Evolutionary conservation across 176 grass and related monocot species (phyloP), one percentile per base, ranked within the genome.

Genomic region (Carex myosuroides): DNA sequence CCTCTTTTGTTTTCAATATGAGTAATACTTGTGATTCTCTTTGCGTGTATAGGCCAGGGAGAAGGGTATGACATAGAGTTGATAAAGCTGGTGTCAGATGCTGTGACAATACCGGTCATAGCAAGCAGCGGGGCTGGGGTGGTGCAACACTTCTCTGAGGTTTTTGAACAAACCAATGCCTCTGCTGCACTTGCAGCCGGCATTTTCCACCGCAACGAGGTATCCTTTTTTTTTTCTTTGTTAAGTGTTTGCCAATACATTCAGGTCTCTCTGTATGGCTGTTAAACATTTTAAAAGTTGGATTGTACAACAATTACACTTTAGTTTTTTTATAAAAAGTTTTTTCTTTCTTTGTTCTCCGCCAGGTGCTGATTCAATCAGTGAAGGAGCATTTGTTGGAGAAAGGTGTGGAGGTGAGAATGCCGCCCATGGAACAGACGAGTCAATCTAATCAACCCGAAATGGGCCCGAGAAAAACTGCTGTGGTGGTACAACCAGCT

Each of bases 151-250:
- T 95, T 99, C 79, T 88, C 91, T 18, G 88, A 99, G 79, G 90
- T 99, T 16, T 99, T 99, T 81, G 67, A 93, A 26, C 90, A 94
- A 91, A 99, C 96, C 67, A 92, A 89, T 84, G 95, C 95, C 29
- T 95, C 95, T 79, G 91, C 95, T 87, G 95, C 95, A 4, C 95
- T 98, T 89, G 96, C 96, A 52, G 93, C 93, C 46, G 93, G 93
- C 29, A 95, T 99, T 93, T 99, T 99, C 70, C 96, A 99, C 81
- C 86, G 91, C 65, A 95, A 99, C 82, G 92, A 98, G 95, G 95
- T 97, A 79, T 21, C 48, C 21, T 13, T 72, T 55, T 20, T 64
- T 70, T n/a, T 60, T 13, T 44, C 1, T 9, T 48, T 10, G 1
- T 48, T 48, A 60, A 13, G 20, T 0, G 29, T 85, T 83, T 83